Percentiles rank a stretch among this genome's conserved stretches.
Conservation (phyloP, 345 rosid genomes). For the Linum trigynum region DNA sequence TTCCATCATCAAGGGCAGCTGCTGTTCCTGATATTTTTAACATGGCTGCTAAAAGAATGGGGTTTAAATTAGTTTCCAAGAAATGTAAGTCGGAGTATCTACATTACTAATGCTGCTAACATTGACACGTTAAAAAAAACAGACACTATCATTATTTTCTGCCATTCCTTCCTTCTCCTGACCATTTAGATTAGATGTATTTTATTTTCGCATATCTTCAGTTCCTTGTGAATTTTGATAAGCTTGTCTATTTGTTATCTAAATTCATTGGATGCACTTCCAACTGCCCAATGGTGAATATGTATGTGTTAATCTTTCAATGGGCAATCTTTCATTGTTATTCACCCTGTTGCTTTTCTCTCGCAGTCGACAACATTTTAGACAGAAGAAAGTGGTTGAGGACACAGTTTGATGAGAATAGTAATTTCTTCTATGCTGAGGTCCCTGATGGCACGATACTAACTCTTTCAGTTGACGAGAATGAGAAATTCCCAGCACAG, state of each 20-base stretch:
- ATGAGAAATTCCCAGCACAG: conserved; percentile 72
- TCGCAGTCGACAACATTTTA: conserved; percentile 38
- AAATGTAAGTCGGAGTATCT: conserved; percentile 42
- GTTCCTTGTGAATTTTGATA: too few species aligned
- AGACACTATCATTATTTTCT: too few species aligned
- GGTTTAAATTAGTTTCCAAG: conserved; percentile 53
- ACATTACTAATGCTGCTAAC: background rate
- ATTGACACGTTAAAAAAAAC: too few species aligned
- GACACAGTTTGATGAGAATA: conserved; percentile 42
- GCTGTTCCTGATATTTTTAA: conserved; percentile 54
- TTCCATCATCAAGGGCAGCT: conserved; percentile 62
- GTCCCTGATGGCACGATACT: conserved; percentile 62
- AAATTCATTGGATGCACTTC: background rate
- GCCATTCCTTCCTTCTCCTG: too few species aligned
- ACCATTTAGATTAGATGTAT: too few species aligned
- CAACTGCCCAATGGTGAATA: background rate
- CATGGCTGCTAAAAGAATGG: conserved; percentile 76
- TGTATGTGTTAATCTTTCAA: background rate
- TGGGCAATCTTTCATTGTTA: background rate
- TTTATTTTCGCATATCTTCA: too few species aligned
- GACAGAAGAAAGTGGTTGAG: conserved; percentile 68
- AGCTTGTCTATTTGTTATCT: too few species aligned
- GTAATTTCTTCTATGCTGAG: conserved; percentile 68
- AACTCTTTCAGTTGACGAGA: conserved; percentile 56
- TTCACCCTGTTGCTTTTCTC: conserved; percentile 9